These are phyloP conservation scores for Tetrahymena malaccensis DNA, from an alignment of 73 alveolate genomes.

Conservation along the genomic window DNA sequence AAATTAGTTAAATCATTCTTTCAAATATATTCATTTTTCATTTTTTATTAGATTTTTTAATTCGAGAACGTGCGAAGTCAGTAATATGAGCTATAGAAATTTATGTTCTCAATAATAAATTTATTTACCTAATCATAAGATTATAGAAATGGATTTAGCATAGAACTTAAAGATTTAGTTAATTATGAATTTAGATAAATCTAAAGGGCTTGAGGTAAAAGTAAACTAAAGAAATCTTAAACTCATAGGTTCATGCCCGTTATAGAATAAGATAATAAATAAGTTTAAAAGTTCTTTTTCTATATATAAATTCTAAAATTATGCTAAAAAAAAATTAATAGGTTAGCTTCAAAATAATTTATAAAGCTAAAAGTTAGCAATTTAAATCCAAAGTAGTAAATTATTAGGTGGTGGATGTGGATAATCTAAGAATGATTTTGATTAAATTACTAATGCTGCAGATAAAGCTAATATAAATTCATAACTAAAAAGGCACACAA, in stretches of 20 bases:
- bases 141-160: neutral
- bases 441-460: neutral
- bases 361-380: neutral
- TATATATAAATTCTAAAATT: neutral
- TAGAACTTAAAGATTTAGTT: too few relatives aligned
- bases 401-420: neutral
- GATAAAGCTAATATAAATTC: neutral
- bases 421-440: neutral
- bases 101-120: too few relatives aligned
- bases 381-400: neutral
- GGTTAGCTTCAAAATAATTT: neutral
- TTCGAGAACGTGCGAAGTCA: too few relatives aligned
- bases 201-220: neutral
- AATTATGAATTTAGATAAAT: neutral
- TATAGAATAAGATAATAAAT: neutral
- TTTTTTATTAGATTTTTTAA: too few relatives aligned
- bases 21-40: too few relatives aligned
- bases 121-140: too few relatives aligned
- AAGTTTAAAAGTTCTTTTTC: neutral
- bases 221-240: neutral
- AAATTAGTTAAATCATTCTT: too few relatives aligned
- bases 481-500: neutral
- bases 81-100: too few relatives aligned
- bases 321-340: too few relatives aligned
- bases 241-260: neutral